Percentiles rank a stretch among this genome's conserved stretches.
phyloP scores from a whole-genome alignment of 306 rosid genomes.

The Albizia julibrissin region DNA sequence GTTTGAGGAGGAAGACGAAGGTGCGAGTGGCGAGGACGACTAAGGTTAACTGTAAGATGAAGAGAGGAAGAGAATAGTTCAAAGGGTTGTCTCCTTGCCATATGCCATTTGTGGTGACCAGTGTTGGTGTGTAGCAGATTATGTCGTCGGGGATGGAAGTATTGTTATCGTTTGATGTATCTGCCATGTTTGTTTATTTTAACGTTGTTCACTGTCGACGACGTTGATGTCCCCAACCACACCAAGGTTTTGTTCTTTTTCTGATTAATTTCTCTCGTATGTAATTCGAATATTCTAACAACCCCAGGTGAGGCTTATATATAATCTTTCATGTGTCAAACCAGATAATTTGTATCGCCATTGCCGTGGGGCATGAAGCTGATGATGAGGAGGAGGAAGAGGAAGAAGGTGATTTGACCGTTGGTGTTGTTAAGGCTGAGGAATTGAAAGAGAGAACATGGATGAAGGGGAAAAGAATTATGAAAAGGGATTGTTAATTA shows the following conservation, averaged over 20 bases:
- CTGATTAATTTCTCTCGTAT: conserved; percentile 6
- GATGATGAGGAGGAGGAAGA: neutral
- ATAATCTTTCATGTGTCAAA: conserved; percentile 12
- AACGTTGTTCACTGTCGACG: neutral
- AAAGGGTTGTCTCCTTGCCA: conserved; percentile 98
- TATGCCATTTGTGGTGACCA: conserved; percentile 91
- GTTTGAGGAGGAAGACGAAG: conserved; percentile 73
- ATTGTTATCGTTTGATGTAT: neutral
- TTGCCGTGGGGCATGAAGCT: neutral
- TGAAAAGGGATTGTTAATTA: neutral
- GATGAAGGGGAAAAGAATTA: neutral
- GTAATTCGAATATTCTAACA: neutral
- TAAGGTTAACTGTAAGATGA: conserved; percentile 76
- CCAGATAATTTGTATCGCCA: conserved; percentile 4
- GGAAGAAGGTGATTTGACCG: neutral
- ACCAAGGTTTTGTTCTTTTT: neutral
- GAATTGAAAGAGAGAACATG: conserved; percentile 14
- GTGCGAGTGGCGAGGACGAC: conserved; percentile 68
- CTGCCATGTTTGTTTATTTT: conserved; percentile 18
- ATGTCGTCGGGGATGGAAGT: conserved; percentile 30
- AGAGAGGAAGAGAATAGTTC: conserved; percentile 91
- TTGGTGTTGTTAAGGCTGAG: neutral
- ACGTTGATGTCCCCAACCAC: neutral
- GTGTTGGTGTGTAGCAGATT: conserved; percentile 81
- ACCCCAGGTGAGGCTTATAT: conserved; percentile 9